Evolutionary conservation across 2,329 filamentous ascomycete species (phyloP), one percentile per base, ranked within the genome.

Genomic region (Fusarium sublunatum): DNA sequence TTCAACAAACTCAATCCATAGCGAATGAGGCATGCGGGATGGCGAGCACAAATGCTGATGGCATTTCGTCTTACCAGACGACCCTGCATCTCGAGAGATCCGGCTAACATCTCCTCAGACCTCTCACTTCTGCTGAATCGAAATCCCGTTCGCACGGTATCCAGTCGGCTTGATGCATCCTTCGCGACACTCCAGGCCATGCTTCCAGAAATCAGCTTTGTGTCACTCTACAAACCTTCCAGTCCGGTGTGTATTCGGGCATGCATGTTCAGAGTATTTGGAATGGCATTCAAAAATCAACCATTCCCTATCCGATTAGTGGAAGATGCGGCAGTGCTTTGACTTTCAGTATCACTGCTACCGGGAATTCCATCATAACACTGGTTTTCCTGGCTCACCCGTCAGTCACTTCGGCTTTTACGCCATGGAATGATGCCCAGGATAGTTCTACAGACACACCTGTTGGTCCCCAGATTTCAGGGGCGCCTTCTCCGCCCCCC

Each of bases 391-490:
- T 47, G 43, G 40, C 46, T 60, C 35, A 19, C 19, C 19, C 19
- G 19, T 19, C 19, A 19, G 25, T 44, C 39, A 51, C 53, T 47
- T 47, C 56, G 49, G 42, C 31, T 58, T 40, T 46, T 34, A 48
- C 40, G 32, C 36, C 57, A 34, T n/a, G 31, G 31, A 12, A 22
- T 32, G 4, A 22, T 24, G 25, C 25, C n/a, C 19, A 39, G 28
- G 29, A 31, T 35, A 10, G 10, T 25, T 24, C 36, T 54, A 64
- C 61, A 60, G n/a, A 43, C 58, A 65, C 68, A 43, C 68, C 61
- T 53, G 54, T 53, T 40, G 28, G 51, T 50, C 68, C 61, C 68
- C 68, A 70, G 68, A 70, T 70, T 70, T 70, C 68, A 70, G 68
- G 68, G 66, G 57, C 50, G 52, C 50, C 57, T 35, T 60, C 66